These are phyloP conservation scores for Usnea hakonensis DNA, from an alignment of 495 filamentous ascomycete species.

Conservation along the genomic window DNA sequence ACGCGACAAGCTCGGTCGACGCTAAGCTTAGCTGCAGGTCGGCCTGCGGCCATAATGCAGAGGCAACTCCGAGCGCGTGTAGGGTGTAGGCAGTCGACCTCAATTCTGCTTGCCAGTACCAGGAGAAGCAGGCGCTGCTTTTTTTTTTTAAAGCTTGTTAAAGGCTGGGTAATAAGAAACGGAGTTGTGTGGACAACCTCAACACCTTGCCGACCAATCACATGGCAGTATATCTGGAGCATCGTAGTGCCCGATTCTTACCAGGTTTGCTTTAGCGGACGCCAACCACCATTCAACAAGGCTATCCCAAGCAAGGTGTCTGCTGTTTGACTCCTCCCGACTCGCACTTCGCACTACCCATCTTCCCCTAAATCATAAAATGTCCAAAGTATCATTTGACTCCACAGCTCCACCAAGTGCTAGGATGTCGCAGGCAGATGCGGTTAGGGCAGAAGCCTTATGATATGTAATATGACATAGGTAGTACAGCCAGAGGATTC, in stretches of 20 bases:
- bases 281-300: slow-evolving; percentile 13
- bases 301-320: slow-evolving; percentile 12
- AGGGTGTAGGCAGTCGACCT: slow-evolving; percentile 13
- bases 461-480: slow-evolving; percentile 15
- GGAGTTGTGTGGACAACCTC: slow-evolving; percentile 5
- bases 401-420: neutral
- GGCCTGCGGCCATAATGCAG: slow-evolving; percentile 6
- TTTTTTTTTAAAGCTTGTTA: neutral
- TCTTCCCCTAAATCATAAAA: slow-evolving; percentile 5
- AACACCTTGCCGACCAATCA: slow-evolving; percentile 11
- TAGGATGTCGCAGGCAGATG: neutral
- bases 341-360: slow-evolving; percentile 9
- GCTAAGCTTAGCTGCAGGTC: slow-evolving; percentile 15
- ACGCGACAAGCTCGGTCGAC: slow-evolving; percentile 14
- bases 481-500: slow-evolving; percentile 1
- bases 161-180: neutral
- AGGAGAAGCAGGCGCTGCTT: slow-evolving; percentile 9
- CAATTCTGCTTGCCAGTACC: neutral
- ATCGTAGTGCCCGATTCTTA: slow-evolving; percentile 14
- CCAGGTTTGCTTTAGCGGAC: slow-evolving; percentile 20
- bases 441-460: neutral
- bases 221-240: neutral
- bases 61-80: slow-evolving; percentile 14
- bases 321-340: slow-evolving; percentile 9
- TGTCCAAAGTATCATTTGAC: neutral